phyloP scores from a whole-genome alignment of 176 grass and related monocot genomes.

The Eleusine coracana region DNA sequence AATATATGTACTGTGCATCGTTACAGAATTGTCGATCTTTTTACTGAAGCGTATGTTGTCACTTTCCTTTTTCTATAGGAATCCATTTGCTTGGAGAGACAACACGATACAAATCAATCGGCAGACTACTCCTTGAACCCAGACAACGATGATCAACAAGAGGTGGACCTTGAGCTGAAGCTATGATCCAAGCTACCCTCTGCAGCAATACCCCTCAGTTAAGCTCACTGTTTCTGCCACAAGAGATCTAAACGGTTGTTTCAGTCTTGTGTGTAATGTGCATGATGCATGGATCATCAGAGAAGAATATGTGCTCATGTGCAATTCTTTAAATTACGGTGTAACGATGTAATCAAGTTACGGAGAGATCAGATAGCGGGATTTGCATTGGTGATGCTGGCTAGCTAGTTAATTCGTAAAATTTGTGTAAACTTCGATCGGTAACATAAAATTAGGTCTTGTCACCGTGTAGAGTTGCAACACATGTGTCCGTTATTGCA shows the following conservation, averaged over 20 bases:
- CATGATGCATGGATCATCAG: constrained; percentile 14
- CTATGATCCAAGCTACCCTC: constrained; percentile 33
- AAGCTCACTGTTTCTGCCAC: constrained; percentile 9
- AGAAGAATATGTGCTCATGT: background rate
- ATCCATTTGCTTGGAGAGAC: constrained; percentile 27
- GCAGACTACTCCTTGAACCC: constrained; percentile 14
- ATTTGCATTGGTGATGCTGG: constrained; percentile 17
- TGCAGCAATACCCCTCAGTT: background rate
- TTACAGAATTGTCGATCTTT: background rate
- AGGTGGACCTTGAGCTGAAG: constrained; percentile 61
- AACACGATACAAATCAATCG: constrained; percentile 30
- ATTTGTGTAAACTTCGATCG: background rate
- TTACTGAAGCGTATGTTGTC: background rate
- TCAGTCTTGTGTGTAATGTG: constrained; percentile 22
- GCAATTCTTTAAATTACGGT: background rate
- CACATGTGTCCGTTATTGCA: background rate
- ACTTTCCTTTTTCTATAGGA: constrained; percentile 18
- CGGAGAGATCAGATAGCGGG: background rate
- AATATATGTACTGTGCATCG: too few relatives aligned
- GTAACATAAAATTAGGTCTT: background rate
- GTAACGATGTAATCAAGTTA: constrained; percentile 1
- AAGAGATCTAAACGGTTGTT: constrained; percentile 3
- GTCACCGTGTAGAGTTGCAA: background rate
- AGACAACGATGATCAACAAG: constrained; percentile 38
- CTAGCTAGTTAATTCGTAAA: constrained; percentile 35